These are phyloP conservation scores for Glycine latifolia DNA, from an alignment of 306 rosid species.

Conservation along the genomic window DNA sequence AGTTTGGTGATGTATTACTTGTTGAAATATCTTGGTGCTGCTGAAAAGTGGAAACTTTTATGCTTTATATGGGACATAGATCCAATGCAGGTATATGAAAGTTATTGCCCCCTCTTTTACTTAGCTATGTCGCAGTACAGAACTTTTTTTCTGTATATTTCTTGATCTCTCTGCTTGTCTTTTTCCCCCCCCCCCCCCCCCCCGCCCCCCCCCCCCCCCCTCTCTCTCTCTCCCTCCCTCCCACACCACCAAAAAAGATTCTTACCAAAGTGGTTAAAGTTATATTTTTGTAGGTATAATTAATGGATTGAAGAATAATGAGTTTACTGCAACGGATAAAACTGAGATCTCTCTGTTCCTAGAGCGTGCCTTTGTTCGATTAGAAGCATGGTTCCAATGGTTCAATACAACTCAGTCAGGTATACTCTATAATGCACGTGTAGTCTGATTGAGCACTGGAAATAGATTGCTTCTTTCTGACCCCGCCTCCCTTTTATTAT, in stretches of 20 bases:
- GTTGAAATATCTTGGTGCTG: background rate
- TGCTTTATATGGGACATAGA: background rate
- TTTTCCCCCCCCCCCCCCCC: too few species aligned
- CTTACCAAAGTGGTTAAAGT: conserved; percentile 35
- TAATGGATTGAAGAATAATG: conserved; percentile 66
- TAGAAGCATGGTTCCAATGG: conserved; percentile 97
- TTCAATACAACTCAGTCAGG: conserved; percentile 93
- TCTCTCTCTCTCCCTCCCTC: too few species aligned
- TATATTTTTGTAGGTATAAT: conserved; percentile 66
- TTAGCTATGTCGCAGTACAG: background rate
- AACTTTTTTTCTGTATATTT: conserved; percentile 13
- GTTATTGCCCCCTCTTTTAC: background rate
- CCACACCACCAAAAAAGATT: background rate
- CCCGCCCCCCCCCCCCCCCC: too few species aligned
- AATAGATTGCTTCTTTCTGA: conserved; percentile 36
- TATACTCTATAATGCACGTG: conserved; percentile 39
- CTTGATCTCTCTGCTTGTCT: background rate
- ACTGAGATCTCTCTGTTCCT: conserved; percentile 70
- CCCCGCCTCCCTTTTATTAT: conserved; percentile 11
- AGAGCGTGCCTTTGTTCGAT: conserved; percentile 80
- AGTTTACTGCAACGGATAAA: conserved; percentile 66
- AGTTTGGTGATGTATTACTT: conserved; percentile 5
- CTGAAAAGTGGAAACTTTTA: conserved; percentile 16
- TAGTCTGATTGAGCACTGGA: conserved; percentile 25
- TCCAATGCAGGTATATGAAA: background rate